Percentiles rank a stretch among this genome's conserved stretches.
These are phyloP conservation scores for Venturia aucupariae DNA, from an alignment of 2,329 filamentous ascomycete genomes.

Conservation along the genomic window DNA sequence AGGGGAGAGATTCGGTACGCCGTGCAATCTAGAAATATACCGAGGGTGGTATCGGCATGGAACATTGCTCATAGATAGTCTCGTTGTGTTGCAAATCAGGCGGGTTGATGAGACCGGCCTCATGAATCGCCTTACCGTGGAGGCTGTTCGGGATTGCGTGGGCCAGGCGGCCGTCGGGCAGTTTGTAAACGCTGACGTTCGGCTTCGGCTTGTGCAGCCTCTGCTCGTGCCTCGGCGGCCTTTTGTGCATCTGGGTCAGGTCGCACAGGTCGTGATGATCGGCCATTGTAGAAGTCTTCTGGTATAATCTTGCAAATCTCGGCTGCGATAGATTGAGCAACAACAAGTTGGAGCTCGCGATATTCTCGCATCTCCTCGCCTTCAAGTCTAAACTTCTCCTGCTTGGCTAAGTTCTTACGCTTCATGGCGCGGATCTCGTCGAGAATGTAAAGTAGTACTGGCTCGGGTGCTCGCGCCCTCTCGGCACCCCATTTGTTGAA, in stretches of 20 bases:
- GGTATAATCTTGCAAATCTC: conserved; percentile 60
- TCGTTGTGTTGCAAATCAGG: background rate
- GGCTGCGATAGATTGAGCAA: conserved; percentile 63
- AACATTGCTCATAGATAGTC: background rate
- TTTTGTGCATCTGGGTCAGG: conserved; percentile 39
- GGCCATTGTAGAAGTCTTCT: conserved; percentile 8
- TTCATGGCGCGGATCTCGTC: conserved; percentile 83
- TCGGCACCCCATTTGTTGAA: conserved; percentile 59
- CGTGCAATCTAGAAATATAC: background rate
- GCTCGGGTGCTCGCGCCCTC: conserved; percentile 73
- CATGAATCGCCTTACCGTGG: background rate
- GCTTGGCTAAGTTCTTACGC: conserved; percentile 74
- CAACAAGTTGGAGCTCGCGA: conserved; percentile 63
- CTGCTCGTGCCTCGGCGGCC: conserved; percentile 36
- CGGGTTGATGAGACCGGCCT: background rate
- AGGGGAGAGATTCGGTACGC: background rate
- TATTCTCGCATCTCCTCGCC: conserved; percentile 72
- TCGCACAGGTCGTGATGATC: conserved; percentile 16
- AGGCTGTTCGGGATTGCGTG: conserved; percentile 30
- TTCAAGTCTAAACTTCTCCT: conserved; percentile 70
- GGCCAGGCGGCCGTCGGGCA: conserved; percentile 27
- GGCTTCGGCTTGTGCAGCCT: conserved; percentile 18
- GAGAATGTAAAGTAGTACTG: conserved; percentile 83
- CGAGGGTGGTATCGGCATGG: background rate
- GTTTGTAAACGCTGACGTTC: conserved; percentile 29